Evolutionary conservation across 148 eudicot genomes (phyloP).

Genomic region (Rhododendron griersonianum): DNA sequence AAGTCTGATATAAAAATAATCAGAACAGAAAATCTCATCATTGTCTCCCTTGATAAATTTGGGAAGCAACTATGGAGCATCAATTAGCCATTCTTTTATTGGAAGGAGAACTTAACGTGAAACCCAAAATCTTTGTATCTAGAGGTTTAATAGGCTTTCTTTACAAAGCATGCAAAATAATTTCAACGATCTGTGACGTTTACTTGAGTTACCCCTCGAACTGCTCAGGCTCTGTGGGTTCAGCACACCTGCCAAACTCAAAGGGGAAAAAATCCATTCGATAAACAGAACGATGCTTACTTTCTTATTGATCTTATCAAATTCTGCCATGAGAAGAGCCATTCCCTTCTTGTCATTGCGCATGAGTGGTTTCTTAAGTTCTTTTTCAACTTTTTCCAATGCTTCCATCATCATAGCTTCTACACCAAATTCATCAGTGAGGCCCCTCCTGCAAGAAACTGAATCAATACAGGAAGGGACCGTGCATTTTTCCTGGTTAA

Average conservation of each 20-base stretch:
- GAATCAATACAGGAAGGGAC: neutral
- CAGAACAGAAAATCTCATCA: neutral
- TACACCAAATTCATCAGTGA: constrained; percentile 77
- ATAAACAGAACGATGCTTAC: constrained; percentile 37
- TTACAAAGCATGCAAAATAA: neutral
- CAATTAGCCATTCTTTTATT: neutral
- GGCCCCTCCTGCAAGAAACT: constrained; percentile 64
- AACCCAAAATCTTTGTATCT: too few species aligned
- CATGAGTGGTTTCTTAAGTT: constrained; percentile 80
- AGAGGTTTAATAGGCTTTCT: too few species aligned
- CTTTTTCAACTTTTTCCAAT: constrained; percentile 79
- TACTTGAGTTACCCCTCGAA: neutral
- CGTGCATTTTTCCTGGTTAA: neutral
- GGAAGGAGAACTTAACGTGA: neutral
- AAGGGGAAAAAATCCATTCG: neutral
- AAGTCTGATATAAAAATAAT: constrained; percentile 39
- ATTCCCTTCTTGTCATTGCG: constrained; percentile 78
- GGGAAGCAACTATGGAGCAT: constrained; percentile 1
- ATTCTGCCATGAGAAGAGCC: constrained; percentile 62
- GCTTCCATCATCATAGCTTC: constrained; percentile 94
- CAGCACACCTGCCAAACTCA: neutral
- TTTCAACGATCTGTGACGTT: neutral
- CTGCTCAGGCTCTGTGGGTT: neutral
- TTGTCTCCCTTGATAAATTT: neutral
- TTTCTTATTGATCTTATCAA: constrained; percentile 73